phyloP scores from a whole-genome alignment of 805 yeast genomes.

The Ogataea sp. region DNA sequence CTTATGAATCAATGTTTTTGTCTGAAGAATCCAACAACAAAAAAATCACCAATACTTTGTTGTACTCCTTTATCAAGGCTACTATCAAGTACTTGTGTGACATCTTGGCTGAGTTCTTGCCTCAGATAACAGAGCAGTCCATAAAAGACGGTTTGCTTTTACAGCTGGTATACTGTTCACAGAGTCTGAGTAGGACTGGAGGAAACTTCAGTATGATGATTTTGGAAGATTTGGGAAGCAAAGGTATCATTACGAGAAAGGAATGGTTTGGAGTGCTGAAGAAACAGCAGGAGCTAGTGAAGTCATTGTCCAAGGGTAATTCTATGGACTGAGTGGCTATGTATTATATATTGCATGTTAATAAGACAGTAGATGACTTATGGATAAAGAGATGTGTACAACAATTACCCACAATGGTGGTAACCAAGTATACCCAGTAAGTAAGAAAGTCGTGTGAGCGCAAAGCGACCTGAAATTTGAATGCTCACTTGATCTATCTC shows the following conservation, averaged over 20 bases:
- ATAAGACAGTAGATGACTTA: too few relatives aligned
- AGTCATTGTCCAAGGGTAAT: constrained; percentile 12
- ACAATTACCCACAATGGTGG: too few relatives aligned
- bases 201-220: constrained; percentile 60
- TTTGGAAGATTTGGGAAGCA: constrained; percentile 28
- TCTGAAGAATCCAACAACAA: constrained; percentile 15
- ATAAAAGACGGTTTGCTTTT: constrained; percentile 61
- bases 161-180: constrained; percentile 85
- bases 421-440: too few relatives aligned
- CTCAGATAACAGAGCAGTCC: constrained; percentile 28
- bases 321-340: neutral
- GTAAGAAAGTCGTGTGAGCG: too few relatives aligned
- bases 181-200: constrained; percentile 65
- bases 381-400: too few relatives aligned
- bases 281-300: constrained; percentile 33
- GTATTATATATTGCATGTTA: too few relatives aligned
- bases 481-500: too few relatives aligned
- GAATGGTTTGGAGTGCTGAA: constrained; percentile 36
- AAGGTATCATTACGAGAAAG: constrained; percentile 22
- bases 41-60: constrained; percentile 16
- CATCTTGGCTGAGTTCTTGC: constrained; percentile 23
- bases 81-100: constrained; percentile 23
- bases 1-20: constrained; percentile 56
- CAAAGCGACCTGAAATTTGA: too few relatives aligned
- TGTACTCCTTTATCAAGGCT: constrained; percentile 30